Base-by-base conservation (phyloP, 2,329 filamentous ascomycete species). In the Botrytis fabae region DNA sequence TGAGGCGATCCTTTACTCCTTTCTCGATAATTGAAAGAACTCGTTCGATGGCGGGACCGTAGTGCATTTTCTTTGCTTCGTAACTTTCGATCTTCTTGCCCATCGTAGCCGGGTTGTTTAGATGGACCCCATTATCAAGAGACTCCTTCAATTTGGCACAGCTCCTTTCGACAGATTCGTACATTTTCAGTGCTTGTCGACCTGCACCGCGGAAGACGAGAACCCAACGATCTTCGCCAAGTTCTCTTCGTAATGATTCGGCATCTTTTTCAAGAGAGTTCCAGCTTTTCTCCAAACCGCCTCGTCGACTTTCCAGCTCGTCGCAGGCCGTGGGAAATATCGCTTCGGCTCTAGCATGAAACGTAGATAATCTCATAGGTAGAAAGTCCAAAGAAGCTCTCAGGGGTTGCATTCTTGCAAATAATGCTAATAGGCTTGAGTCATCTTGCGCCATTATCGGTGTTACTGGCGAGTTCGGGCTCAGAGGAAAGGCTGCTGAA, bases 181-280 rank as follows among this genome's bases (percentile, higher is more conserved):
- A 95, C 94, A 99, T 97, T 84, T 97, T 97, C 77, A 96, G 90
- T 7, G 96, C 95, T 82, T 98, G 94, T 73, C 92, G 88, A 22
- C 94, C 95, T 25, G 96, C 96, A 76, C 96, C 95, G 73, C 95
- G 90, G 84, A 99, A 99, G 51, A 98, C 95, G 70, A 97, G 87
- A 61, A 99, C 91, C 96, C 96, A 99, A 73, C 94, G 91, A 80
- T 99, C 96, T 81, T 99, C 96, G 42, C 94, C 94, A 6, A 99
- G 85, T 81, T 99, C 96, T 80, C 94, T 92, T 75, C 95, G 89
- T 64, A 99, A 83, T 1, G 93, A 92, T 79, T 98, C 95, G 16
- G 95, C 95, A 81, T 99, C 96, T 75, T 90, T 90, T 81, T 98
- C 93, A 2, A 99, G 88, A 80, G 92, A 94, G 83, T 91, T 92